Conservation (phyloP, 2,329 filamentous ascomycete genomes). For the Coleophoma eucalyptorum region DNA sequence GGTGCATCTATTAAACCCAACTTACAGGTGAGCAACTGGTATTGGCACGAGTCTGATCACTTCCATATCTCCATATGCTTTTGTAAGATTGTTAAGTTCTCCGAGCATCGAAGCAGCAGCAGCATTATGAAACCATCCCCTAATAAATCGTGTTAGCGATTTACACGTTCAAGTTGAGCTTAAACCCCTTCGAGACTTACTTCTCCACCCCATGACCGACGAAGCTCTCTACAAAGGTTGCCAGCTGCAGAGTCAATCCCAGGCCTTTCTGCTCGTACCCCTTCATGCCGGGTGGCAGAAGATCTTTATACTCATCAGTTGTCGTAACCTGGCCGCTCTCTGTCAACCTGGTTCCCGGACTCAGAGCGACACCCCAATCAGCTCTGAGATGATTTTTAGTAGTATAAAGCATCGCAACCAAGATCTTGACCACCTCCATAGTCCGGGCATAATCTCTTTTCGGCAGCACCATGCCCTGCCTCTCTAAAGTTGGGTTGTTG, state of each 20-base stretch:
- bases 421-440: slow-evolving; percentile 53
- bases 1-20: no score
- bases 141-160: slow-evolving; percentile 6
- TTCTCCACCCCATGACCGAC: slow-evolving; percentile 49
- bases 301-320: slow-evolving; percentile 42
- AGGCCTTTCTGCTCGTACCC: slow-evolving; percentile 56
- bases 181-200: slow-evolving; percentile 10
- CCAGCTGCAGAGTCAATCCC: slow-evolving; percentile 55
- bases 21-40: slow-evolving; percentile 53
- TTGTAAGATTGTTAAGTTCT: slow-evolving; percentile 51
- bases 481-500: not conserved
- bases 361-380: slow-evolving; percentile 50
- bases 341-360: slow-evolving; percentile 22
- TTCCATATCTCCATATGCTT: slow-evolving; percentile 61
- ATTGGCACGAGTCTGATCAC: slow-evolving; percentile 62
- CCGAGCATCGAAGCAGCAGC: slow-evolving; percentile 53
- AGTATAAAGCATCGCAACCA: slow-evolving; percentile 59
- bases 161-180: not conserved
- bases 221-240: slow-evolving; percentile 55
- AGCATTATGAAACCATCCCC: slow-evolving; percentile 57
- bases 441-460: slow-evolving; percentile 35
- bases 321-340: slow-evolving; percentile 27
- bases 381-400: slow-evolving; percentile 61
- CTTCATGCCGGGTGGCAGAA: slow-evolving; percentile 45
- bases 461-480: slow-evolving; percentile 4